A percentile compares a stretch with the other conserved stretches of the same genome.
These are phyloP conservation scores for Nicotiana rustica DNA, from an alignment of 305 asterid genomes.

Conservation along the genomic window DNA sequence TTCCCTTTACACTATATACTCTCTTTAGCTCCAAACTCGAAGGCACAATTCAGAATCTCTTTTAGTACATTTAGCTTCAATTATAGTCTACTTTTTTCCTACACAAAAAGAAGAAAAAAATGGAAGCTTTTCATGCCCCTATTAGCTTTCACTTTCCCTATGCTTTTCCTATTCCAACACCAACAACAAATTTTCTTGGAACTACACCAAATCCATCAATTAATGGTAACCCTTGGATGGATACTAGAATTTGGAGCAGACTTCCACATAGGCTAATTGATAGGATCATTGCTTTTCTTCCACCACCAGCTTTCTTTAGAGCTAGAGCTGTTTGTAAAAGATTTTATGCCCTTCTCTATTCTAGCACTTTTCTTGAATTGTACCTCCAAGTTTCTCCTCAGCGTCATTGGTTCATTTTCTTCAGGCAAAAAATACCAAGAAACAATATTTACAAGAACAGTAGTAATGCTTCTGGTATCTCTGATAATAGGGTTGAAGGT, in stretches of 20 bases:
- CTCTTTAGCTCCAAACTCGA: slow-evolving; percentile 30
- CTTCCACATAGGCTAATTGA: slow-evolving; percentile 77
- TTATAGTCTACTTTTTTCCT: background rate
- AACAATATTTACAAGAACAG: slow-evolving; percentile 50
- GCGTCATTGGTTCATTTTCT: slow-evolving; percentile 78
- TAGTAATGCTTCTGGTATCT: background rate
- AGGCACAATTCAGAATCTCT: slow-evolving; percentile 29
- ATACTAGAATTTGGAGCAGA: slow-evolving; percentile 81
- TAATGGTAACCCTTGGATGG: slow-evolving; percentile 64
- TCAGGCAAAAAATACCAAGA: slow-evolving; percentile 60
- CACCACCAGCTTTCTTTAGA: slow-evolving; percentile 87
- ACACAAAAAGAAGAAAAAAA: slow-evolving; percentile 31
- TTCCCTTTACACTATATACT: slow-evolving; percentile 31
- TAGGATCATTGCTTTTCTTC: slow-evolving; percentile 76
- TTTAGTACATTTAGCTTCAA: background rate
- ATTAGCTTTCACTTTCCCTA: slow-evolving; percentile 56
- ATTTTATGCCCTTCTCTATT: slow-evolving; percentile 80
- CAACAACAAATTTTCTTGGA: slow-evolving; percentile 27
- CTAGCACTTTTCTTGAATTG: slow-evolving; percentile 65
- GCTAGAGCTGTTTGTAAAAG: slow-evolving; percentile 83
- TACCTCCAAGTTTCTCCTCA: slow-evolving; percentile 65
- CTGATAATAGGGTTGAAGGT: slow-evolving; percentile 47
- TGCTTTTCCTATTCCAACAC: slow-evolving; percentile 40
- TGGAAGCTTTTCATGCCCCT: slow-evolving; percentile 70
- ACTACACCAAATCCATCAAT: slow-evolving; percentile 26